Conservation (phyloP, 1,284 basidiomycete genomes). For the Moniliophthora roreri region DNA sequence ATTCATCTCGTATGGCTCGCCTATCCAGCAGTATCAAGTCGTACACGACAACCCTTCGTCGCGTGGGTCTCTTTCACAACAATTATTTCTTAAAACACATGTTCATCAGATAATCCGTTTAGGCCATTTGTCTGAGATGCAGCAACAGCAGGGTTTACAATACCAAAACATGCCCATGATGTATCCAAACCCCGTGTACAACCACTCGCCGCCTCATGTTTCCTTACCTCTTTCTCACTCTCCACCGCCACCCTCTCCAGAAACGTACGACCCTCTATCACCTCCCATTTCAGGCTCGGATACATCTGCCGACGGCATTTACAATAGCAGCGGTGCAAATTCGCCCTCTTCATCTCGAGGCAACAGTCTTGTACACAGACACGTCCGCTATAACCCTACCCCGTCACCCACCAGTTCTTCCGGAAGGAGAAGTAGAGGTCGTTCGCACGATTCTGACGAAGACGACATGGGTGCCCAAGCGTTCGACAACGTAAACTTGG, state of each 20-base stretch:
- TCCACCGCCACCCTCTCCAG: conserved; percentile 73
- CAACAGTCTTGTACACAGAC: conserved; percentile 71
- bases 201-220: conserved; percentile 52
- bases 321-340: conserved; percentile 75
- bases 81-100: conserved; percentile 18
- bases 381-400: conserved; percentile 71
- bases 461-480: conserved; percentile 61
- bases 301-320: conserved; percentile 76
- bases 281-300: conserved; percentile 84
- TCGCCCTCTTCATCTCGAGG: conserved; percentile 74
- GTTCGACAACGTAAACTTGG: conserved; percentile 61
- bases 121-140: conserved; percentile 17
- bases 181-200: conserved; percentile 42
- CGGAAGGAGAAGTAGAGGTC: conserved; percentile 62
- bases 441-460: conserved; percentile 76
- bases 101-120: conserved; percentile 20
- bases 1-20: conserved; percentile 33
- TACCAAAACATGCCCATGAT: conserved; percentile 14
- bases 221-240: conserved; percentile 49
- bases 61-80: conserved; percentile 17
- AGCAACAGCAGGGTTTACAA: conserved; percentile 25
- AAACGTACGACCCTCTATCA: conserved; percentile 77
- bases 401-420: conserved; percentile 75
- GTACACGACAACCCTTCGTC: conserved; percentile 16
- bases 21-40: conserved; percentile 38